These are phyloP conservation scores for Lasiodiplodia citricola DNA, from an alignment of 2,329 filamentous ascomycete species.

Conservation along the genomic window DNA sequence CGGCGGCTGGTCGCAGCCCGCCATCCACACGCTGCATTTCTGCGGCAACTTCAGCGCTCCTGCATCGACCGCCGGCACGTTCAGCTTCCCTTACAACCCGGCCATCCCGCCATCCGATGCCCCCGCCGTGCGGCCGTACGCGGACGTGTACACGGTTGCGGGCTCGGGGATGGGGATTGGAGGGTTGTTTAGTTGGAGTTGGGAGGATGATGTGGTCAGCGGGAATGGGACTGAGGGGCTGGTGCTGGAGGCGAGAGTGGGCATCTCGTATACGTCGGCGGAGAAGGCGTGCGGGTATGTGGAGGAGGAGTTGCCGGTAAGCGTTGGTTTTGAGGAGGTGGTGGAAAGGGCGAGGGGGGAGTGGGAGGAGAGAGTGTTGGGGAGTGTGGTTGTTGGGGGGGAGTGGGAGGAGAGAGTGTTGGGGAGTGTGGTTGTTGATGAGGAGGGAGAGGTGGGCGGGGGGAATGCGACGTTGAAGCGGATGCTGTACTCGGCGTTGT, in stretches of 20 bases:
- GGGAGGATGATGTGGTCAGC: not conserved
- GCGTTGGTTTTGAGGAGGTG: constrained; percentile 47
- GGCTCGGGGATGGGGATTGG: constrained; percentile 42
- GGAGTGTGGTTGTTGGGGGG: constrained; percentile 47
- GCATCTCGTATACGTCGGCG: constrained; percentile 69
- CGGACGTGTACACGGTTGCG: constrained; percentile 29
- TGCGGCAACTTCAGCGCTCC: constrained; percentile 41
- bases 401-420: constrained; percentile 61
- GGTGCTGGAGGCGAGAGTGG: constrained; percentile 60
- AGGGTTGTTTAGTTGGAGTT: constrained; percentile 56
- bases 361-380: constrained; percentile 61
- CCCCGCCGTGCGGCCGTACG: constrained; percentile 29
- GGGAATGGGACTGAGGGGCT: constrained; percentile 33
- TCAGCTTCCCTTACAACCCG: constrained; percentile 31
- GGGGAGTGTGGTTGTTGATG: constrained; percentile 55
- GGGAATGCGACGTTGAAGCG: constrained; percentile 24
- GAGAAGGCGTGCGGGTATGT: constrained; percentile 70
- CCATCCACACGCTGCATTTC: constrained; percentile 43
- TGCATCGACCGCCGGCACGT: constrained; percentile 33
- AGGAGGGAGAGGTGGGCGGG: not conserved
- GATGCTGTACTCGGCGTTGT: constrained; percentile 45
- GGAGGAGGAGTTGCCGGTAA: constrained; percentile 56
- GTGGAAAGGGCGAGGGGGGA: constrained; percentile 48
- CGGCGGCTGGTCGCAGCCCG: constrained; percentile 47
- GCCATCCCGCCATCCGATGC: constrained; percentile 25